Evolutionary conservation across 495 filamentous ascomycete species (phyloP).

Genomic region (Annulohypoxylon moriforme): DNA sequence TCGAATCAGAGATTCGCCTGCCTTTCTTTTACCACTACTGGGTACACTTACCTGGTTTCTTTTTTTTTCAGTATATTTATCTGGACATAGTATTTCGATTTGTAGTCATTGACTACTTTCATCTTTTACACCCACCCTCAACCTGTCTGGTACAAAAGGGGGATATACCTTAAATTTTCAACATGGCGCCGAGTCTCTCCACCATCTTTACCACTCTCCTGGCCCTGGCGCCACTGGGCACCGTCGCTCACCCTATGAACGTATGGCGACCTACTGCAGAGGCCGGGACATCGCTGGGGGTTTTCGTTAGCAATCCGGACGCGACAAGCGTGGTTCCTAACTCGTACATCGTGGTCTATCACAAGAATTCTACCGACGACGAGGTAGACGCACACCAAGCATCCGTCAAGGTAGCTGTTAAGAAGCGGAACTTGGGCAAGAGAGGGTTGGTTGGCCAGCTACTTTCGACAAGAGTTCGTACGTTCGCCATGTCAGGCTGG

Average conservation of each 20-base stretch:
- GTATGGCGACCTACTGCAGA: constrained; percentile 40
- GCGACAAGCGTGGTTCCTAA: constrained; percentile 55
- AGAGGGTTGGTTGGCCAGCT: constrained; percentile 54
- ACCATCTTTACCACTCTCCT: constrained; percentile 50
- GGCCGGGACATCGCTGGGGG: constrained; percentile 49
- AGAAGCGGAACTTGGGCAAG: constrained; percentile 61
- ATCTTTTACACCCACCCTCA: constrained; percentile 1
- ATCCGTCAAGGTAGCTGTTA: constrained; percentile 55
- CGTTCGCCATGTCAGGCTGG: constrained; percentile 59
- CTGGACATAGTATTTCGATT: constrained; percentile 13
- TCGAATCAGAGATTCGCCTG: constrained; percentile 40
- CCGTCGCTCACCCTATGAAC: constrained; percentile 36
- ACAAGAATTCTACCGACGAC: constrained; percentile 55
- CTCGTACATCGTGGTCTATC: constrained; percentile 64
- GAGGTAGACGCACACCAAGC: constrained; percentile 55
- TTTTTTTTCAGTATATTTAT: constrained; percentile 9
- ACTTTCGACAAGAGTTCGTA: constrained; percentile 55
- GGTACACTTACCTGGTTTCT: not conserved
- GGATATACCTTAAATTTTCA: constrained; percentile 14
- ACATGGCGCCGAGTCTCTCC: constrained; percentile 47
- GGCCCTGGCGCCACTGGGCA: constrained; percentile 45
- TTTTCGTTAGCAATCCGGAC: constrained; percentile 58
- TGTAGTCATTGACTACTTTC: constrained; percentile 19
- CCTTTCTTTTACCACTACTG: not conserved
- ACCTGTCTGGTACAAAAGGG: constrained; percentile 43